Base-by-base conservation (phyloP, 805 yeast genomes). In the Myxozyma geophila region DNA sequence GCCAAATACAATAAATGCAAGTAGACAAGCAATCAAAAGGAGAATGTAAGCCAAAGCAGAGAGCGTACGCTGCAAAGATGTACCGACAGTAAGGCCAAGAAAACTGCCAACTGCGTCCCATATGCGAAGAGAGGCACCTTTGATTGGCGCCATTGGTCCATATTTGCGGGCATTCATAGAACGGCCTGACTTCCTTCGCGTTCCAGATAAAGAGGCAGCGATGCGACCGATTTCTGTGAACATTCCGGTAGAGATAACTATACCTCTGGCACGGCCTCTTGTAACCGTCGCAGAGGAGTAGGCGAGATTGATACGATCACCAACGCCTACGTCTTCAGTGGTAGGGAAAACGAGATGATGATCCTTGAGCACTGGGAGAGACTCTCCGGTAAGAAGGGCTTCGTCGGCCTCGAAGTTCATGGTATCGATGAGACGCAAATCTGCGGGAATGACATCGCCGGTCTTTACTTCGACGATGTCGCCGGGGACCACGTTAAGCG, bases 1-100 rank as follows among this genome's bases (percentile, higher is more conserved):
- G 1, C 87, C 96, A 96, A 90, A 88, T 2, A 89, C 96, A 19
- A 91, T 85, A 62, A 91, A 86, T 1, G 96, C 96, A 72, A 90
- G 87, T 0, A 91, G 69, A n/a, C 90, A 95, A 5, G 97, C 96
- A 53, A 90, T 78, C 70, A 81, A 80, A 69, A 90, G 90, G 53
- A 91, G 79, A 49, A 83, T 74, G 56, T 90, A 83, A 2, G 97
- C 96, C 59, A 91, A 79, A 81, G 87, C 85, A 0, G 96, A 85
- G 59, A 91, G 80, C 70, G 85, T 85, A 67, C 89, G 81, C 67
- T 88, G 92, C 67, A 90, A 80, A 1, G 97, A 96, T 1, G 97
- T 91, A 41, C 96, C 96, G 15, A 81, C 85, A 43, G 83, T 83
- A 37, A 87, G 83, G 58, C 97, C 96, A 68, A 91, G 80, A 68